Conservation (phyloP, 2,329 filamentous ascomycete genomes). For the Thermoascus crustaceus region DNA sequence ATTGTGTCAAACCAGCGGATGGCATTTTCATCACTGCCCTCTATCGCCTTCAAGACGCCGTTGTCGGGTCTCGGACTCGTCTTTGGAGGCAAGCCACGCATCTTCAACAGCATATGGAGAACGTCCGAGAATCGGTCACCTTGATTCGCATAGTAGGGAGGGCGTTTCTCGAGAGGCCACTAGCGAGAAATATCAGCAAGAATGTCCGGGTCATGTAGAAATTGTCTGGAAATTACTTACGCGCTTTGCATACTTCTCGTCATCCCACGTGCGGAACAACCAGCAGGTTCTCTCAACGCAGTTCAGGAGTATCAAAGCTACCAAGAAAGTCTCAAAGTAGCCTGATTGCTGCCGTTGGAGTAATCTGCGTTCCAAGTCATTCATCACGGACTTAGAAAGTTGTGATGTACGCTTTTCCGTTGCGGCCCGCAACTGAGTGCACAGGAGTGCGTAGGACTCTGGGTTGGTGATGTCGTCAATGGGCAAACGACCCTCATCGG, state of each 20-base stretch:
- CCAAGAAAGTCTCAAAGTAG: slow-evolving; percentile 53
- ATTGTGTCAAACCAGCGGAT: slow-evolving; percentile 36
- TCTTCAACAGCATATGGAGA: slow-evolving; percentile 49
- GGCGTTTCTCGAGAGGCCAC: slow-evolving; percentile 49
- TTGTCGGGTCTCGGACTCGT: slow-evolving; percentile 29
- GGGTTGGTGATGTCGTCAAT: slow-evolving; percentile 33
- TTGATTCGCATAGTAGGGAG: slow-evolving; percentile 46
- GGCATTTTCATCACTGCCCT: slow-evolving; percentile 31
- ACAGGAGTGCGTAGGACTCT: slow-evolving; percentile 44
- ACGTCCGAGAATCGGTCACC: slow-evolving; percentile 52
- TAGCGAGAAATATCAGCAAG: slow-evolving; percentile 11
- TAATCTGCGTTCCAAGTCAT: slow-evolving; percentile 52
- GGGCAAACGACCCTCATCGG: slow-evolving; percentile 32
- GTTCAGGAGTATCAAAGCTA: slow-evolving; percentile 49
- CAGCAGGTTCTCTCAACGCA: slow-evolving; percentile 54
- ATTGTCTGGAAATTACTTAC: slow-evolving; percentile 20
- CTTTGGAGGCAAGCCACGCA: slow-evolving; percentile 44
- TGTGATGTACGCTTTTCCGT: slow-evolving; percentile 47
- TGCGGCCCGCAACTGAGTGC: slow-evolving; percentile 46
- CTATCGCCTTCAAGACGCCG: slow-evolving; percentile 30
- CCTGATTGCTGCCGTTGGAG: slow-evolving; percentile 50
- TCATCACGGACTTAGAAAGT: slow-evolving; percentile 48
- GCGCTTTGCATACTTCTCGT: slow-evolving; percentile 27
- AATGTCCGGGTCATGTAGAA: too few species aligned
- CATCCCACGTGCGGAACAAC: slow-evolving; percentile 48